phyloP scores from a whole-genome alignment of 768 basidiomycete genomes.

The Phaeolepiota aurea region DNA sequence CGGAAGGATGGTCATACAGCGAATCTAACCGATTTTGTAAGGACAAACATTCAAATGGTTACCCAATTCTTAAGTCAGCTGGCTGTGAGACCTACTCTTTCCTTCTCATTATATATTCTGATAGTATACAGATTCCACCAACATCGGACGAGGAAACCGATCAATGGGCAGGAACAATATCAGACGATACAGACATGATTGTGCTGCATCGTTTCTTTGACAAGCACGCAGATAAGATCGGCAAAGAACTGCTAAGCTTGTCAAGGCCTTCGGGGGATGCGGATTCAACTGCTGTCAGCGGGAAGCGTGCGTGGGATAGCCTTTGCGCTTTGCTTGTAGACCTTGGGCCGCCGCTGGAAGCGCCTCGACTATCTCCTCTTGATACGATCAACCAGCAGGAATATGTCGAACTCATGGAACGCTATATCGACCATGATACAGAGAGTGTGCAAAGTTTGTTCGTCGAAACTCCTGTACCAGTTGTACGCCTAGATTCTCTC shows the following conservation, averaged over 20 bases:
- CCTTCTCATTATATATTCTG: slow-evolving; percentile 2
- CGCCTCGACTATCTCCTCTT: slow-evolving; percentile 48
- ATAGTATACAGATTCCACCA: slow-evolving; percentile 23
- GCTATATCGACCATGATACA: slow-evolving; percentile 51
- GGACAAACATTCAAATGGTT: slow-evolving; percentile 58
- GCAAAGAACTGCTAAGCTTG: slow-evolving; percentile 75
- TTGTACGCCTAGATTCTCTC: slow-evolving; percentile 8
- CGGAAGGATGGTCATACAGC: slow-evolving; percentile 88
- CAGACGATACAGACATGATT: slow-evolving; percentile 78
- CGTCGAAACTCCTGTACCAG: slow-evolving; percentile 38
- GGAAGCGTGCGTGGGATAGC: slow-evolving; percentile 80
- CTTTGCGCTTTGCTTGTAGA: slow-evolving; percentile 77
- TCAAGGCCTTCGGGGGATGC: slow-evolving; percentile 52
- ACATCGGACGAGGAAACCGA: slow-evolving; percentile 51
- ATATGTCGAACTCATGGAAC: slow-evolving; percentile 59
- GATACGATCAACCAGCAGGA: slow-evolving; percentile 48
- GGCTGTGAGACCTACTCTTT: slow-evolving; percentile 36
- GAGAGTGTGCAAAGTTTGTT: slow-evolving; percentile 63
- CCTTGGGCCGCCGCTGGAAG: slow-evolving; percentile 59
- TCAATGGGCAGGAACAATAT: slow-evolving; percentile 68
- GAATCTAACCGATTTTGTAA: slow-evolving; percentile 62
- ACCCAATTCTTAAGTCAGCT: slow-evolving; percentile 73
- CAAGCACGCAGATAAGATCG: slow-evolving; percentile 80
- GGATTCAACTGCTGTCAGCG: slow-evolving; percentile 45
- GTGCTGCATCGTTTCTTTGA: slow-evolving; percentile 81